These are phyloP conservation scores for Whalleya microplaca DNA, from an alignment of 2,329 filamentous ascomycete species.

Conservation along the genomic window DNA sequence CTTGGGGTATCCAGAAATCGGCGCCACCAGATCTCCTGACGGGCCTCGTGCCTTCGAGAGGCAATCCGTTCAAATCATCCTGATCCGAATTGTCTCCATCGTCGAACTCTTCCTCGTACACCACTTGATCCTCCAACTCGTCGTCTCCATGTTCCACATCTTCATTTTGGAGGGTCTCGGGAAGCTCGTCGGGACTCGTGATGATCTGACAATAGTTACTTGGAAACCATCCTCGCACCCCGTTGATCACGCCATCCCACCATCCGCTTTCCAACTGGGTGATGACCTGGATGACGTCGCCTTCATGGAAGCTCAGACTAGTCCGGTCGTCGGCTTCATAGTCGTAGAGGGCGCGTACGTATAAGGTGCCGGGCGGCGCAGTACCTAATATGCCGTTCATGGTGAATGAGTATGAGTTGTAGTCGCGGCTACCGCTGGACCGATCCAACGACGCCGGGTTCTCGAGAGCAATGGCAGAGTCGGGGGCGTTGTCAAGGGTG, in stretches of 20 bases:
- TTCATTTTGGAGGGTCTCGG: slow-evolving; percentile 61
- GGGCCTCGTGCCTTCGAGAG: slow-evolving; percentile 66
- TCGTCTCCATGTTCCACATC: slow-evolving; percentile 61
- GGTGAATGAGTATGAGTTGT: slow-evolving; percentile 36
- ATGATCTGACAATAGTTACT: slow-evolving; percentile 98
- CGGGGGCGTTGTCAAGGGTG: slow-evolving; percentile 34
- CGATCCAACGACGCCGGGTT: slow-evolving; percentile 38
- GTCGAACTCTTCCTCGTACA: slow-evolving; percentile 69
- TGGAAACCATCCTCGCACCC: slow-evolving; percentile 96
- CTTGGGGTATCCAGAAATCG: slow-evolving; percentile 98
- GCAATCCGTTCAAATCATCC: slow-evolving; percentile 62
- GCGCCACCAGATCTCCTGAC: slow-evolving; percentile 76
- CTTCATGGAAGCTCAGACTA: slow-evolving; percentile 93
- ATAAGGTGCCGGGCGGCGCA: slow-evolving; percentile 72
- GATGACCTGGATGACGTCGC: slow-evolving; percentile 97
- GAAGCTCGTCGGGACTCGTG: slow-evolving; percentile 72
- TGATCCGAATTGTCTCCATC: slow-evolving; percentile 68
- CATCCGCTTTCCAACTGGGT: slow-evolving; percentile 97
- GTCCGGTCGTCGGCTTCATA: slow-evolving; percentile 98
- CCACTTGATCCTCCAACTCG: slow-evolving; percentile 65
- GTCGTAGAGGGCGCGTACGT: slow-evolving; percentile 94
- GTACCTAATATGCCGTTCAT: slow-evolving; percentile 67
- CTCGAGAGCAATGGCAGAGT: slow-evolving; percentile 38
- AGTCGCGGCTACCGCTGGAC: slow-evolving; percentile 39
- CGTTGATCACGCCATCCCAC: slow-evolving; percentile 99